These are phyloP conservation scores for Phycomyces nitens DNA, from an alignment of 192 early-diverging fungal species.

Conservation along the genomic window DNA sequence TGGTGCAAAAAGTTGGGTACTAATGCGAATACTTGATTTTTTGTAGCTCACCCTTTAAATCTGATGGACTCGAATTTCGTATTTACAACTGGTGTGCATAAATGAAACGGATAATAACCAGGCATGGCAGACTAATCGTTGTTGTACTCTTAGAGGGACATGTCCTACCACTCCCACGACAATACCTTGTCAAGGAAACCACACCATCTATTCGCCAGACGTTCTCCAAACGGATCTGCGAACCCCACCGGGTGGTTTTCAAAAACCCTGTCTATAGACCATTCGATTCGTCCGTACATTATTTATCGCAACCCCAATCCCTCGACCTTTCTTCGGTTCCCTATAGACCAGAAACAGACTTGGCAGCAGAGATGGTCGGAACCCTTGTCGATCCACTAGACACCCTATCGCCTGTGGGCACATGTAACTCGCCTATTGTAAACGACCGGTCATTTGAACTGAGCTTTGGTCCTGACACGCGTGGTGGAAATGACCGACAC, in stretches of 20 bases:
- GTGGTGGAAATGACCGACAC: not conserved
- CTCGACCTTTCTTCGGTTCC: slow-evolving; percentile 37
- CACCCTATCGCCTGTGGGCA: slow-evolving; percentile 33
- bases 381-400: slow-evolving; percentile 12
- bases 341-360: slow-evolving; percentile 47
- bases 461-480: slow-evolving; percentile 19
- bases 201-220: not conserved
- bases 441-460: slow-evolving; percentile 31
- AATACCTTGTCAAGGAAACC: slow-evolving; percentile 7
- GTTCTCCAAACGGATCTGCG: not conserved
- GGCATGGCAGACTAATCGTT: no score
- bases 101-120: no score
- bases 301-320: not conserved
- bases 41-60: slow-evolving; percentile 67
- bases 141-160: no score
- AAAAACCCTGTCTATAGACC: not conserved
- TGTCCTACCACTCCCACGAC: slow-evolving; percentile 40
- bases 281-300: not conserved
- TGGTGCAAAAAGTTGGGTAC: no score
- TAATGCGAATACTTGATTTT: no score
- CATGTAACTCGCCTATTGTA: slow-evolving; percentile 40
- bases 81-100: slow-evolving; percentile 72
- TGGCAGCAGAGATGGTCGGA: slow-evolving; percentile 46
- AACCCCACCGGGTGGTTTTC: slow-evolving; percentile 4
- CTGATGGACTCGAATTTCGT: slow-evolving; percentile 71